phyloP scores from a whole-genome alignment of 164 flowering plant genomes.

The Chimonanthus praecox region DNA sequence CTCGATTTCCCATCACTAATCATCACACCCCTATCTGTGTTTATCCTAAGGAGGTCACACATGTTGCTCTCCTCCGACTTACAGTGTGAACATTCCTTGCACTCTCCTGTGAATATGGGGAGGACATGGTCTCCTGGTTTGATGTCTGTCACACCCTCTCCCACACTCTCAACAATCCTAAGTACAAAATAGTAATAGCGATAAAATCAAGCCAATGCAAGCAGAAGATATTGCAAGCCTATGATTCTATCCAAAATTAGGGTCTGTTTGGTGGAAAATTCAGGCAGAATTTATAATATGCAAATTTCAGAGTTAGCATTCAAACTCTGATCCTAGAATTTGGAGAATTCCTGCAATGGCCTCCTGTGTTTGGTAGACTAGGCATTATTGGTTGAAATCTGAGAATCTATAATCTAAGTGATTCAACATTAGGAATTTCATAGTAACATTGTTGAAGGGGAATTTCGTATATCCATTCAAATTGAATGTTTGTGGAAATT shows the following conservation, averaged over 20 bases:
- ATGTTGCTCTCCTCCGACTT: slow-evolving; percentile 63
- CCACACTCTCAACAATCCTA: slow-evolving; percentile 64
- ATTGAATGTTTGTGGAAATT: no score
- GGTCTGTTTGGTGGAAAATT: no score
- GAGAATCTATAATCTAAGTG: no score
- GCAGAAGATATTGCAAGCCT: neutral
- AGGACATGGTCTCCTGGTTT: slow-evolving; percentile 57
- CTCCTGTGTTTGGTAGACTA: neutral
- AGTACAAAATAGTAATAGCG: neutral
- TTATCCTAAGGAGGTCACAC: slow-evolving; percentile 59
- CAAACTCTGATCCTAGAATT: neutral
- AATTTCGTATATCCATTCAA: no score
- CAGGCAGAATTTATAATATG: no score
- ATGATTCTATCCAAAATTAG: neutral
- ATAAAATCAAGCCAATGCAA: neutral
- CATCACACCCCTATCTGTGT: slow-evolving; percentile 63
- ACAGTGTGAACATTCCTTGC: slow-evolving; percentile 53
- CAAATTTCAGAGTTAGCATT: neutral
- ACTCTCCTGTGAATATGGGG: slow-evolving; percentile 71
- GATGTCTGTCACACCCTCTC: slow-evolving; percentile 51
- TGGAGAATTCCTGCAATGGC: neutral
- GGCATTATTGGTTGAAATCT: no score
- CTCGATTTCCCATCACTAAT: slow-evolving; percentile 46
- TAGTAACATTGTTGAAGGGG: no score
- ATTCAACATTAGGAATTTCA: no score